These are phyloP conservation scores for Ophiostoma ips DNA, from an alignment of 2,329 filamentous ascomycete species.

Conservation along the genomic window DNA sequence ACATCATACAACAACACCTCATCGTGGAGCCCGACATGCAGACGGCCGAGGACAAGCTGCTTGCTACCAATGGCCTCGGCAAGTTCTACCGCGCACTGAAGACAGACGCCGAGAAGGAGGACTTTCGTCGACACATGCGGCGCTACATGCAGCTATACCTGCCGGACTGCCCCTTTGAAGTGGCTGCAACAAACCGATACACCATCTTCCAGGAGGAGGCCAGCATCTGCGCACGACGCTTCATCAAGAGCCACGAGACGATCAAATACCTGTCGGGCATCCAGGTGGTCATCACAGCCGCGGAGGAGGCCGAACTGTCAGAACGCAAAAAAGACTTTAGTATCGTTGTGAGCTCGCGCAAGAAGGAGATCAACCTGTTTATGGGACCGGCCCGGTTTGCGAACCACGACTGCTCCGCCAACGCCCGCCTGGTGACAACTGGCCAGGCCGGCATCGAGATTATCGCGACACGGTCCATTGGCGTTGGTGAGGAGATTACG, in stretches of 20 bases:
- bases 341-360: constrained; percentile 85
- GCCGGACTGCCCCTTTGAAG: constrained; percentile 88
- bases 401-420: constrained; percentile 92
- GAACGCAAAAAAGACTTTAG: constrained; percentile 85
- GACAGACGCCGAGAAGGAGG: constrained; percentile 67
- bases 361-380: constrained; percentile 82
- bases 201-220: constrained; percentile 85
- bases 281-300: constrained; percentile 79
- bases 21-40: constrained; percentile 60
- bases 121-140: constrained; percentile 73
- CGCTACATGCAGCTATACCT: constrained; percentile 90
- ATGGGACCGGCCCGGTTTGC: constrained; percentile 91
- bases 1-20: constrained; percentile 50
- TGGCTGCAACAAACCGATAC: constrained; percentile 83
- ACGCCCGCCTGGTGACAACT: constrained; percentile 72
- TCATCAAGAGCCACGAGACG: constrained; percentile 67
- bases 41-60: constrained; percentile 56
- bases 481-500: constrained; percentile 84
- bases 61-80: constrained; percentile 58
- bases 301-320: constrained; percentile 76
- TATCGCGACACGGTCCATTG: constrained; percentile 67
- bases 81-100: constrained; percentile 56
- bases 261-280: constrained; percentile 88
- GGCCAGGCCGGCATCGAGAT: constrained; percentile 84
- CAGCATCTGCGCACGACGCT: constrained; percentile 64